These are phyloP conservation scores for Trichaptum fuscoviolaceum DNA, from an alignment of 768 basidiomycete species.

Conservation along the genomic window DNA sequence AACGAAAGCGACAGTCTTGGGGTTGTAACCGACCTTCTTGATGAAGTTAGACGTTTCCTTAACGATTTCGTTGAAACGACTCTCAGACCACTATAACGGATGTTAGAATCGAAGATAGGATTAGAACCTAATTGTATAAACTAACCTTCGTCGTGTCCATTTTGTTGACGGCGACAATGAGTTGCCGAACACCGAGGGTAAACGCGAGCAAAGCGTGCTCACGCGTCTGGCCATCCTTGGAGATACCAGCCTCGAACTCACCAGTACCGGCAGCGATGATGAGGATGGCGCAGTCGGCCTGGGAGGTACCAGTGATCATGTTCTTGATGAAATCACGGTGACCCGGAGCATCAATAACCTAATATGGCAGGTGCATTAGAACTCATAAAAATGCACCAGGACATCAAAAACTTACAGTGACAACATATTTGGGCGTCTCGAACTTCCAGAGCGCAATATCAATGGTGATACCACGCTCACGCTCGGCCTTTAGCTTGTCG, in stretches of 20 bases:
- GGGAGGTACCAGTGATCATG: slow-evolving; percentile 99
- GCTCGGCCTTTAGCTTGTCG: slow-evolving; percentile 99
- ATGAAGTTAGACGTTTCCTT: slow-evolving; percentile 98
- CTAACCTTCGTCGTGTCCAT: slow-evolving; percentile 98
- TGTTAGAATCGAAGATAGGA: neutral
- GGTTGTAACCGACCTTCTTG: slow-evolving; percentile 99
- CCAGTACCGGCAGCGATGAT: slow-evolving; percentile 99
- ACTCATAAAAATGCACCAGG: slow-evolving; percentile 9
- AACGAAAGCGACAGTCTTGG: slow-evolving; percentile 96
- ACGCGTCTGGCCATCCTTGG: slow-evolving; percentile 99
- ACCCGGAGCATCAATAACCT: slow-evolving; percentile 99
- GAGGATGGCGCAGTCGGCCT: slow-evolving; percentile 99
- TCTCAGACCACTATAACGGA: slow-evolving; percentile 84
- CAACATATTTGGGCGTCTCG: slow-evolving; percentile 96
- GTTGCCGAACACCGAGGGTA: slow-evolving; percentile 99
- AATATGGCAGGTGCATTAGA: slow-evolving; percentile 16
- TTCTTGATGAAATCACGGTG: slow-evolving; percentile 99
- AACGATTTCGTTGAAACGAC: slow-evolving; percentile 99
- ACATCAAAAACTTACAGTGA: slow-evolving; percentile 58
- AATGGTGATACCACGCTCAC: slow-evolving; percentile 99
- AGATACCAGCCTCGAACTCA: slow-evolving; percentile 99
- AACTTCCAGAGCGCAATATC: slow-evolving; percentile 99
- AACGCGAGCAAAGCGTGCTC: slow-evolving; percentile 99
- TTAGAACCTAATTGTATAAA: slow-evolving; percentile 1
- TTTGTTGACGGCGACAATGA: slow-evolving; percentile 99